These are phyloP conservation scores for Dispira parvispora DNA, from an alignment of 192 early-diverging fungal species.

Conservation along the genomic window DNA sequence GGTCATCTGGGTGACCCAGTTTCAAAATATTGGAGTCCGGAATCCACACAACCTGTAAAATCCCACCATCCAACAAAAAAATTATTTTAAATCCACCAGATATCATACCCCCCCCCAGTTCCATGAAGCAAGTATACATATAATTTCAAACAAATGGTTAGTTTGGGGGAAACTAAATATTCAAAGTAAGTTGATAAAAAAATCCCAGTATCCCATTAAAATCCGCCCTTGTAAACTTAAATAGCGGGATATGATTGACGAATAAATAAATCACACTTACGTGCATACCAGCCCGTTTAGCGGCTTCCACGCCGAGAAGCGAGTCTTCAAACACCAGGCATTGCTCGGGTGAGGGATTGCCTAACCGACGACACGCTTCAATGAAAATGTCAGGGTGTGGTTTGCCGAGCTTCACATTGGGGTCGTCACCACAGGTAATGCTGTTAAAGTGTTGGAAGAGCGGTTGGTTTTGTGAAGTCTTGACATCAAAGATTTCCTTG, in stretches of 20 bases:
- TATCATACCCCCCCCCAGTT: too few species aligned
- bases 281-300: constrained; percentile 61
- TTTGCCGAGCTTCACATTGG: constrained; percentile 59
- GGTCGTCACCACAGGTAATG: constrained; percentile 80
- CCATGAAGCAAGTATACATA: too few species aligned
- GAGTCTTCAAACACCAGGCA: constrained; percentile 94
- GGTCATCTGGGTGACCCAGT: constrained; percentile 20
- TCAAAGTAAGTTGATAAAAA: too few species aligned
- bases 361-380: constrained; percentile 41
- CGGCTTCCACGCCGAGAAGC: constrained; percentile 64
- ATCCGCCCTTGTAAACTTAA: too few species aligned
- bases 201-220: too few species aligned
- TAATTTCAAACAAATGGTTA: too few species aligned
- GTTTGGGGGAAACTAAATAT: too few species aligned
- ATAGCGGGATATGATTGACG: too few species aligned
- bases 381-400: constrained; percentile 86
- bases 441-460: constrained; percentile 69
- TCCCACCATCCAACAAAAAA: too few species aligned
- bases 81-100: too few species aligned
- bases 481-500: constrained; percentile 54
- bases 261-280: constrained; percentile 15
- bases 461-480: constrained; percentile 45
- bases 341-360: constrained; percentile 27
- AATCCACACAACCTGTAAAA: constrained; percentile 58
- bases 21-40: constrained; percentile 50